Percentiles rank a stretch among this genome's conserved stretches.
Conservation (phyloP, 1,284 basidiomycete species). For the Sporisorium graminicola region DNA sequence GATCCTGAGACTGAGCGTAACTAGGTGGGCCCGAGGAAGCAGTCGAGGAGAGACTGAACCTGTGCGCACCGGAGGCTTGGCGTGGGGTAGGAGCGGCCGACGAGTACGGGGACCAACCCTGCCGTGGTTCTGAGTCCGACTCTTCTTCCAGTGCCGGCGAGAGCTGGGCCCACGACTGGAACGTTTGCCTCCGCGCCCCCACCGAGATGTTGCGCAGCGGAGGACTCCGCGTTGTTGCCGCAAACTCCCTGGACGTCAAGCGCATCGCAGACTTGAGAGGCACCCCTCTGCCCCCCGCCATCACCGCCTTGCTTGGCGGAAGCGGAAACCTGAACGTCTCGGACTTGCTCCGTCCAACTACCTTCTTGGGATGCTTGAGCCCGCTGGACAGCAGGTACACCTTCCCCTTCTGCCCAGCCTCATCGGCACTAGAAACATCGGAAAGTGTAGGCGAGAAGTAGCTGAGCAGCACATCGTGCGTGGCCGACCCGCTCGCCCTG, state of each 20-base stretch:
- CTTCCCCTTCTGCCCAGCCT: not conserved
- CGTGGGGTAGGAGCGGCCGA: conserved; percentile 30
- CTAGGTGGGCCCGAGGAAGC: too few species aligned
- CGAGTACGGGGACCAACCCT: conserved; percentile 44
- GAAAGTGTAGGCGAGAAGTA: conserved; percentile 28
- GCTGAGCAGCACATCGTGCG: conserved; percentile 33
- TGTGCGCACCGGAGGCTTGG: conserved; percentile 8
- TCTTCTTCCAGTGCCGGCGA: conserved; percentile 18
- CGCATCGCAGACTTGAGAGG: conserved; percentile 32
- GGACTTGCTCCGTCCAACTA: conserved; percentile 12
- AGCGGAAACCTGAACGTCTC: conserved; percentile 44
- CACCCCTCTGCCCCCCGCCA: not conserved
- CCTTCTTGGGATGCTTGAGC: conserved; percentile 7
- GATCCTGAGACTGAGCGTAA: not conserved
- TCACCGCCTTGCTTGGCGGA: conserved; percentile 13
- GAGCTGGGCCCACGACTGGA: not conserved
- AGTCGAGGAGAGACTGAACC: conserved; percentile 7
- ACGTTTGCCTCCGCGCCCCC: not conserved
- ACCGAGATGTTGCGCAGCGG: not conserved
- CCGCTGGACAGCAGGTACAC: conserved; percentile 38
- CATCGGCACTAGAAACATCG: not conserved
- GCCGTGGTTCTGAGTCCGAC: conserved; percentile 1
- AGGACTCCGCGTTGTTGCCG: conserved; percentile 1
- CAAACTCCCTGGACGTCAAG: not conserved
- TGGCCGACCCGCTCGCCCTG: conserved; percentile 3